Percentiles rank a stretch among this genome's conserved stretches.
phyloP scores from a whole-genome alignment of 148 eudicot species.

The Vaccinium vitisidaea region DNA sequence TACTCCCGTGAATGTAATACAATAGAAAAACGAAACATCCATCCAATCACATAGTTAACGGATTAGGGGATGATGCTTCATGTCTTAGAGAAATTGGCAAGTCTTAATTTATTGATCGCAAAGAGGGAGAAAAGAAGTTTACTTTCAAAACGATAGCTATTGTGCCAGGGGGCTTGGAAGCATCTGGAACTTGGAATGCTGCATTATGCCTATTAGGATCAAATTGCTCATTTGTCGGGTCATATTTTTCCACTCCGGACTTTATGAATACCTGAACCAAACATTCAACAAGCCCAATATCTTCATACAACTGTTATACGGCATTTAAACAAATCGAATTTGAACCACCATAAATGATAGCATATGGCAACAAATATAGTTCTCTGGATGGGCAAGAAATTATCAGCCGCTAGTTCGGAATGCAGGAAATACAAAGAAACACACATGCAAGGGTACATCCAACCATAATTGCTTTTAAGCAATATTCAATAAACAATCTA shows the following conservation, averaged over 20 bases:
- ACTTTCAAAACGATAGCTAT: constrained; percentile 95
- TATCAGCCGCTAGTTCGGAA: background rate
- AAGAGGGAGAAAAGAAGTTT: constrained; percentile 4
- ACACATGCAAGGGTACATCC: background rate
- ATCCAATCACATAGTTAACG: background rate
- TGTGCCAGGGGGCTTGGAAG: constrained; percentile 71
- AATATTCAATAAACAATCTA: background rate
- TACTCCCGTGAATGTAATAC: background rate
- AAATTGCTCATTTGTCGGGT: constrained; percentile 78
- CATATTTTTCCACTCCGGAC: constrained; percentile 73
- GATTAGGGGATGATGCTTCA: background rate
- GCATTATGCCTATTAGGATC: constrained; percentile 94
- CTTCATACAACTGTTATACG: background rate
- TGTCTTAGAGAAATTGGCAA: background rate
- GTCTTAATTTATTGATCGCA: background rate
- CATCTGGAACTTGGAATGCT: constrained; percentile 88
- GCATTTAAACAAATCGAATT: background rate
- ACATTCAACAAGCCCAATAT: background rate
- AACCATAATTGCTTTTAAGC: background rate
- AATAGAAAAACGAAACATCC: background rate
- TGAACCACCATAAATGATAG: background rate
- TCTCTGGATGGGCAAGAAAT: background rate
- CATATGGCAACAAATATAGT: background rate
- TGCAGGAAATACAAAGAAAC: background rate
- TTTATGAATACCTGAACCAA: constrained; percentile 68